phyloP scores from a whole-genome alignment of 2,329 filamentous ascomycete species.

The Fusarium keratoplasticum region DNA sequence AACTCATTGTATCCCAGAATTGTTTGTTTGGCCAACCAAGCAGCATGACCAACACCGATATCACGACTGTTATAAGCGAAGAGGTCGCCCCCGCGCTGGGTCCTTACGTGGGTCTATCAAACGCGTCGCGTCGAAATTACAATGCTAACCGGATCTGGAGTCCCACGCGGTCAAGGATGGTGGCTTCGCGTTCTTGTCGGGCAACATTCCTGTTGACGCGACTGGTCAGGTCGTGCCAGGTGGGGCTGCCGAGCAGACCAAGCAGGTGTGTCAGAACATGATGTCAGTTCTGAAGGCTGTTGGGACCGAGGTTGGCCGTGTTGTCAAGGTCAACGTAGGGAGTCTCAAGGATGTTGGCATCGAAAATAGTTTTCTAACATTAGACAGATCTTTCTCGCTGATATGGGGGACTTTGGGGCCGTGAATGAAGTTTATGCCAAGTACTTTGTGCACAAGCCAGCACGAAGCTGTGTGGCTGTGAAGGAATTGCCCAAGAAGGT shows the following conservation, averaged over 20 bases:
- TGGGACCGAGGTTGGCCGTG: neutral
- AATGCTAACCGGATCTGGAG: neutral
- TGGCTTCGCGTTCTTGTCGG: neutral
- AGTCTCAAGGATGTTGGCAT: neutral
- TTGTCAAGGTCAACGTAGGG: neutral
- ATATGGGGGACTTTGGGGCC: conserved; percentile 1
- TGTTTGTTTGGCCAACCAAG: neutral
- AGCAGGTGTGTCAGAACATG: neutral
- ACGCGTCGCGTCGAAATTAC: neutral
- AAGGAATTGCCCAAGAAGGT: conserved; percentile 3
- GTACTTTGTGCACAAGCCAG: conserved; percentile 8
- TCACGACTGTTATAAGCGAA: neutral
- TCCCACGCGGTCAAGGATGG: neutral
- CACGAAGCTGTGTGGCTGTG: neutral
- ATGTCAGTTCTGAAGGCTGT: neutral
- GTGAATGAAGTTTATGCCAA: conserved; percentile 3
- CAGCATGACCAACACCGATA: neutral
- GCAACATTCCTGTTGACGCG: neutral
- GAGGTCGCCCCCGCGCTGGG: neutral
- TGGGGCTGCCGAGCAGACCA: neutral
- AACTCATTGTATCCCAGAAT: neutral
- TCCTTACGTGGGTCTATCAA: neutral
- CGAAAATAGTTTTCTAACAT: neutral
- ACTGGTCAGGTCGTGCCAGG: neutral
- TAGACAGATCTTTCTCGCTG: neutral